Evolutionary conservation across 2,329 filamentous ascomycete species (phyloP).

Genomic region (Cercospora brassicicola): DNA sequence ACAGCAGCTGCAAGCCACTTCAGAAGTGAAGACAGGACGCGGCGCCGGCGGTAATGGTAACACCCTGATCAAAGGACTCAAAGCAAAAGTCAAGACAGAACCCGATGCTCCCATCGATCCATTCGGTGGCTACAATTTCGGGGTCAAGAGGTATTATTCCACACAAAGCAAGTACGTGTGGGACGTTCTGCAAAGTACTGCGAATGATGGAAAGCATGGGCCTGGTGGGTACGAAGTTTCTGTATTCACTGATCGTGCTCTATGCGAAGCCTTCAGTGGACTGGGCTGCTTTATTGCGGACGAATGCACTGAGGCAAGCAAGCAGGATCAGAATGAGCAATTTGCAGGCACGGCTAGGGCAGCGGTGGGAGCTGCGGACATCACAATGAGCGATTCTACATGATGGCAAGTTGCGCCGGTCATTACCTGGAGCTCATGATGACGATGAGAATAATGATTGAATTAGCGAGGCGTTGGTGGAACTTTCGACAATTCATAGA

Average conservation of each 20-base stretch:
- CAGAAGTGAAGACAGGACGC: conserved; percentile 34
- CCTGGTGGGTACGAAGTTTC: conserved; percentile 81
- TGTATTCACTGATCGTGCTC: conserved; percentile 76
- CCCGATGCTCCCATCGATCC: conserved; percentile 81
- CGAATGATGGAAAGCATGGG: conserved; percentile 64
- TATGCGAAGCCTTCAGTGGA: conserved; percentile 88
- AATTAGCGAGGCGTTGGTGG: conserved; percentile 4
- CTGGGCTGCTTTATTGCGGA: conserved; percentile 72
- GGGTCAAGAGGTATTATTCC: conserved; percentile 65
- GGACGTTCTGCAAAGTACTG: conserved; percentile 67
- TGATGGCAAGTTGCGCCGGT: background rate
- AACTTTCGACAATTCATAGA: background rate
- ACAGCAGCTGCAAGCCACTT: conserved; percentile 48
- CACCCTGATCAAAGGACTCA: conserved; percentile 72
- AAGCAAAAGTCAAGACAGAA: conserved; percentile 58
- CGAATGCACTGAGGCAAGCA: background rate
- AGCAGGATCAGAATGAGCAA: background rate
- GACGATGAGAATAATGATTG: background rate
- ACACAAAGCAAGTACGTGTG: conserved; percentile 71
- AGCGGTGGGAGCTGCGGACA: background rate
- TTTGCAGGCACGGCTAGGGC: background rate
- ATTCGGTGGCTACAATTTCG: conserved; percentile 72
- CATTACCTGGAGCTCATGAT: background rate
- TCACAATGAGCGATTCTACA: background rate
- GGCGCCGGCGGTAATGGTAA: conserved; percentile 38